Conservation (phyloP, 2,329 filamentous ascomycete species). For the Bimuria novae-zelandiae region DNA sequence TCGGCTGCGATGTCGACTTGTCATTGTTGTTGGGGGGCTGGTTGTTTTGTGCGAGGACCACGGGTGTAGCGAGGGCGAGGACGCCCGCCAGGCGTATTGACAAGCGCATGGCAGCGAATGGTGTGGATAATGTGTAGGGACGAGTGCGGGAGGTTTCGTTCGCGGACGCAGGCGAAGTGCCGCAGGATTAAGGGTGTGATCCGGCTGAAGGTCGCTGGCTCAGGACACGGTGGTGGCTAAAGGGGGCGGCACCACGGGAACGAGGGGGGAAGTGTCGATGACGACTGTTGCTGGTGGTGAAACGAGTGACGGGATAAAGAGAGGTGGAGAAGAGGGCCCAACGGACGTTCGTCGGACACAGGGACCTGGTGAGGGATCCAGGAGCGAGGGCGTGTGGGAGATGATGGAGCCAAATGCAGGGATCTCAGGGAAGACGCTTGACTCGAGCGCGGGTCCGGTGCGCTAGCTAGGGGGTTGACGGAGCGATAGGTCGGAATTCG, state of each 20-base stretch:
- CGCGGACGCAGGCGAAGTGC: constrained; percentile 15
- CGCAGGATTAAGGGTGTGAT: constrained; percentile 27
- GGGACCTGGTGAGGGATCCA: constrained; percentile 22
- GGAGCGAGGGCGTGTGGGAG: background rate
- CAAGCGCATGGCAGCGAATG: constrained; percentile 32
- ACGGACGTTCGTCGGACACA: too few relatives aligned
- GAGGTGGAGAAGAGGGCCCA: constrained; percentile 22
- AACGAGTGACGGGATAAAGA: constrained; percentile 41
- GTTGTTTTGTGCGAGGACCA: constrained; percentile 38
- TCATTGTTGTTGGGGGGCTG: constrained; percentile 18
- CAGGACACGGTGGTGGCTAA: constrained; percentile 18
- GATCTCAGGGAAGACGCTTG: background rate
- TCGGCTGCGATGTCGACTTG: constrained; percentile 27
- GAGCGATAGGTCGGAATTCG: constrained; percentile 3
- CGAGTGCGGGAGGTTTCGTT: constrained; percentile 14
- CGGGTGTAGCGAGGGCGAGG: constrained; percentile 36
- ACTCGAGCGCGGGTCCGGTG: background rate
- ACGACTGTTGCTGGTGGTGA: constrained; percentile 25
- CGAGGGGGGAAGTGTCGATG: constrained; percentile 16
- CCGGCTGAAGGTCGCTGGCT: constrained; percentile 24
- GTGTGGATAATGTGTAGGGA: constrained; percentile 15
- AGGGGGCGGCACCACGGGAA: constrained; percentile 15
- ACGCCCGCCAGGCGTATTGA: constrained; percentile 37
- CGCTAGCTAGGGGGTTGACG: constrained; percentile 3
- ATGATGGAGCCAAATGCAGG: constrained; percentile 19